Percentiles rank a stretch among this genome's conserved stretches.
Evolutionary conservation across 169 alveolate species (phyloP).

Genomic region (Eimeria praecox): DNA sequence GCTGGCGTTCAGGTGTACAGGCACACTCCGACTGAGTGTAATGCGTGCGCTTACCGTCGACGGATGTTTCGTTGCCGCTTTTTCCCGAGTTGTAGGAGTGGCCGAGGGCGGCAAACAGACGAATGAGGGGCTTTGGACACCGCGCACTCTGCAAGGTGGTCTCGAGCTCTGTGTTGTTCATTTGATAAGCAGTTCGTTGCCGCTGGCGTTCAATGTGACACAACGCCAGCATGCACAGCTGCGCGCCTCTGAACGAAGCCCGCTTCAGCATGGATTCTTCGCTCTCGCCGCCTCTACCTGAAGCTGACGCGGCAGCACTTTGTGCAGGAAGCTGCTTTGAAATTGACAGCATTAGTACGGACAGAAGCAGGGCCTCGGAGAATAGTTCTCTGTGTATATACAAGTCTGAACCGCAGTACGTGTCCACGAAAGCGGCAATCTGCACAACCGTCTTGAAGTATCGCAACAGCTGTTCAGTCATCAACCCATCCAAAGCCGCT

Average conservation of each 20-base stretch:
- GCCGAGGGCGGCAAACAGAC: neutral
- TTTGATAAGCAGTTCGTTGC: neutral
- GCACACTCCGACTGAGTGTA: neutral
- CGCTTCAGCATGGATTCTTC: neutral
- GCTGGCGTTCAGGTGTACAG: neutral
- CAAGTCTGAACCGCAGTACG: neutral
- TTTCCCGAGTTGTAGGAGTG: neutral
- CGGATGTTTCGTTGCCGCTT: neutral
- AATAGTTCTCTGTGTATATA: neutral
- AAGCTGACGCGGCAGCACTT: neutral
- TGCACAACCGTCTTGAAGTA: neutral
- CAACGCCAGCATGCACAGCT: neutral
- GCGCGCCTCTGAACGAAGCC: neutral
- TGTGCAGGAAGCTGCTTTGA: neutral
- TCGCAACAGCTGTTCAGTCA: slow-evolving; percentile 19
- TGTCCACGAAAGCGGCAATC: neutral
- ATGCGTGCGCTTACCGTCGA: slow-evolving; percentile 53
- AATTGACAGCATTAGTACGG: slow-evolving; percentile 33
- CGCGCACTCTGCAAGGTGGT: neutral
- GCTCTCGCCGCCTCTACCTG: neutral
- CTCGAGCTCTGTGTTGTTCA: neutral
- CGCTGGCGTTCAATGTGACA: neutral
- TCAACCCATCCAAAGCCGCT: neutral
- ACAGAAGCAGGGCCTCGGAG: slow-evolving; percentile 60
- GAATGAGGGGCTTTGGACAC: slow-evolving; percentile 12